Percentiles rank a stretch among this genome's conserved stretches.
Conservation (phyloP, 495 filamentous ascomycete genomes). For the Hyaloscypha bicolor region DNA sequence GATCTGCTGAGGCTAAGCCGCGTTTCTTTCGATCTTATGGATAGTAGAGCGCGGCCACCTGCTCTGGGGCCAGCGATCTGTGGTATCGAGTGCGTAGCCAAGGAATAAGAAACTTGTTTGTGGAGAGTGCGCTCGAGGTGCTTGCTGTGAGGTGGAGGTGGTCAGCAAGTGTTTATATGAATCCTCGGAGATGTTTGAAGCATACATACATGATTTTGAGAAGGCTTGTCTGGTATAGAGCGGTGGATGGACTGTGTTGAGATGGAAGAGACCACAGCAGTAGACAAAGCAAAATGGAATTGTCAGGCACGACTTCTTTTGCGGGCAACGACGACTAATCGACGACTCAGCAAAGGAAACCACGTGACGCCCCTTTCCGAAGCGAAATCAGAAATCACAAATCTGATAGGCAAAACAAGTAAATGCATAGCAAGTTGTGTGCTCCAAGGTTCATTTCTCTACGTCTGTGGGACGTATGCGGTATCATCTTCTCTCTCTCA, state of each 20-base stretch:
- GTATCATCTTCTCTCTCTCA: constrained; percentile 27
- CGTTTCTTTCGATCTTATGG: background rate
- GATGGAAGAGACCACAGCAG: background rate
- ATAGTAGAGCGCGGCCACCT: no score
- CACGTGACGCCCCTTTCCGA: background rate
- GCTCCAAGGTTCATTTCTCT: background rate
- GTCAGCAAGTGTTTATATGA: background rate
- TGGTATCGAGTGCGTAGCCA: no score
- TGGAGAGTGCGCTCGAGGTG: no score
- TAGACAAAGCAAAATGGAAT: background rate
- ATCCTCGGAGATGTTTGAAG: background rate
- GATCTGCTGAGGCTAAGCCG: constrained; percentile 11
- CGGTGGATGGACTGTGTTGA: background rate
- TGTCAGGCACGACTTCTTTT: background rate
- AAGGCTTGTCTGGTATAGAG: background rate
- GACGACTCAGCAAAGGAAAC: background rate
- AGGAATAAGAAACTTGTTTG: no score
- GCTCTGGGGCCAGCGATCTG: no score
- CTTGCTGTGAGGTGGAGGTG: no score
- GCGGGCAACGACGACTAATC: background rate
- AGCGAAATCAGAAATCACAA: background rate
- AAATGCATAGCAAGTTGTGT: background rate
- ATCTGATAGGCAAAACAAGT: background rate
- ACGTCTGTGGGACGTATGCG: constrained; percentile 20
- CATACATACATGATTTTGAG: background rate